phyloP scores from a whole-genome alignment of 768 basidiomycete species.

The Trametes elegans region DNA sequence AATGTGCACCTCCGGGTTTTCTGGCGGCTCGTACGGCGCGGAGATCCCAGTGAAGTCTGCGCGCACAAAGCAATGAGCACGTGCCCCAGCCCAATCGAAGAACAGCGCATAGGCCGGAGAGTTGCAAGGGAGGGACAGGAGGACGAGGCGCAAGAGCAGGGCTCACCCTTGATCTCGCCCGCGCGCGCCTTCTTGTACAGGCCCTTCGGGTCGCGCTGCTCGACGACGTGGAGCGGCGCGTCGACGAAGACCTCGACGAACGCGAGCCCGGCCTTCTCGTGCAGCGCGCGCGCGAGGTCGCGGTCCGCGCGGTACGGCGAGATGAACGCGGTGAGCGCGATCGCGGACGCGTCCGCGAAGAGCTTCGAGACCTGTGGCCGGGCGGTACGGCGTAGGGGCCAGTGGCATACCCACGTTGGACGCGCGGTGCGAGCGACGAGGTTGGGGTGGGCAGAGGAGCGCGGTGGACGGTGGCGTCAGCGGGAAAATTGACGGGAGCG shows the following conservation, averaged over 20 bases:
- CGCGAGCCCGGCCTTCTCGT: slow-evolving; percentile 65
- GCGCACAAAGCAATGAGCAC: neutral
- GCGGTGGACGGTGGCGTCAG: neutral
- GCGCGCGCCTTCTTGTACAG: slow-evolving; percentile 95
- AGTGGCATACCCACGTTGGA: too few species aligned
- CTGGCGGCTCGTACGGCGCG: slow-evolving; percentile 92
- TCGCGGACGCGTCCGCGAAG: slow-evolving; percentile 84
- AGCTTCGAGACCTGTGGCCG: slow-evolving; percentile 82
- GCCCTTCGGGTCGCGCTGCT: slow-evolving; percentile 94
- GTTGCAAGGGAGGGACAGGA: neutral
- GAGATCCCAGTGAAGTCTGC: slow-evolving; percentile 97
- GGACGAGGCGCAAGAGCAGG: neutral
- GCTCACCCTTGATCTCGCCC: slow-evolving; percentile 90
- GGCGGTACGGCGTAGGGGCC: neutral
- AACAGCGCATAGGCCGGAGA: too few species aligned
- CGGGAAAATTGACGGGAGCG: too few species aligned
- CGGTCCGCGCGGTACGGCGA: slow-evolving; percentile 95
- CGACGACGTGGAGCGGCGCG: slow-evolving; percentile 84
- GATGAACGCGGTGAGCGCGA: slow-evolving; percentile 95
- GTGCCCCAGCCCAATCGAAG: too few species aligned
- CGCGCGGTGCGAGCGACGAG: neutral
- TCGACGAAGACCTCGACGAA: slow-evolving; percentile 97
- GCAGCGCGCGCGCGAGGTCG: slow-evolving; percentile 75
- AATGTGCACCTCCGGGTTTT: slow-evolving; percentile 86
- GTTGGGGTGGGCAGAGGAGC: neutral